phyloP scores from a whole-genome alignment of 1,284 basidiomycete genomes.

The Earliella scabrosa region DNA sequence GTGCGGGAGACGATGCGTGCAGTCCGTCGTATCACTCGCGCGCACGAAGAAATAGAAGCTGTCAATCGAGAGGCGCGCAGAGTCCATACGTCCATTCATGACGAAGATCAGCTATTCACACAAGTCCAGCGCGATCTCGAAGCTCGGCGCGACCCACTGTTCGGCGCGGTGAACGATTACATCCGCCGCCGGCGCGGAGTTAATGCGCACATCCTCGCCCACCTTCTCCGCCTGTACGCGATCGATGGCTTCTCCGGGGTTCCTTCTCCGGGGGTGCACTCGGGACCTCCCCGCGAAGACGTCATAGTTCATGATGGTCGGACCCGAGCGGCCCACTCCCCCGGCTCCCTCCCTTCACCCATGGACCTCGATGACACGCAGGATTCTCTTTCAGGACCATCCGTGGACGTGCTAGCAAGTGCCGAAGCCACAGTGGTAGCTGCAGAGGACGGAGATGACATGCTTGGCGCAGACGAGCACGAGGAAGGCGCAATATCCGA shows the following conservation, averaged over 20 bases:
- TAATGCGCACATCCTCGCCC: constrained; percentile 11
- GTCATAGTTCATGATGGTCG: no score
- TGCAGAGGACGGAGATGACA: no score
- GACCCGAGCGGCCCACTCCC: no score
- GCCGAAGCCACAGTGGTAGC: no score
- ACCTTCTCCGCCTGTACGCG: constrained; percentile 12
- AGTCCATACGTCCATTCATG: no score
- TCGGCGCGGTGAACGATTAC: constrained; percentile 12
- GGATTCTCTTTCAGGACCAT: no score
- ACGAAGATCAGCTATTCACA: constrained; percentile 23
- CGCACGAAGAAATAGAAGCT: constrained; percentile 37
- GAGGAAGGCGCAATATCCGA: neutral
- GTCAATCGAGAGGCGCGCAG: constrained; percentile 37
- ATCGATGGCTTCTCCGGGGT: constrained; percentile 10
- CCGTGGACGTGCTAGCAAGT: no score
- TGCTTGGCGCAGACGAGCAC: neutral
- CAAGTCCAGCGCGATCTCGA: neutral
- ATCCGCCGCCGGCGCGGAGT: constrained; percentile 3
- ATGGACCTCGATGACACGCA: no score
- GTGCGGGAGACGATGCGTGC: constrained; percentile 32
- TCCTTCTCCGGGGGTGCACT: neutral
- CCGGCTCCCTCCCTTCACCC: no score
- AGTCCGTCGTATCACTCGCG: constrained; percentile 33
- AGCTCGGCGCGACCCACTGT: neutral
- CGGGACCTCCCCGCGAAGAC: neutral